Evolutionary conservation across 1,284 basidiomycete species (phyloP), one percentile per base, ranked within the genome.

Genomic region (Rhodofomes roseus): DNA sequence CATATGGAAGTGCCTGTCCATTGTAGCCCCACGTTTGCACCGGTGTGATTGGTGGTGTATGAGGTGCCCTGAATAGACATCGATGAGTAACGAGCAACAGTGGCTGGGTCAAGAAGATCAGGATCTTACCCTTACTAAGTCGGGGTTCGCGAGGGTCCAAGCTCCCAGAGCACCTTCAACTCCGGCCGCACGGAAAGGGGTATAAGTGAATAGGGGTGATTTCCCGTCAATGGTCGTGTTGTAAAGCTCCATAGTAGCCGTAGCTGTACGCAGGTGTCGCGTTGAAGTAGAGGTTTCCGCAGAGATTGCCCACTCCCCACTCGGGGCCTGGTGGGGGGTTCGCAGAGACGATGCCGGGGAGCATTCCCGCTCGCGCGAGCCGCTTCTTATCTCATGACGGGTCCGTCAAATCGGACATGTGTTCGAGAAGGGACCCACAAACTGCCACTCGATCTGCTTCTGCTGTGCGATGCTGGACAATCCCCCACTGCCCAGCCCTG

Each of bases 1-100:
- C 46, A 51, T 2, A 52, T 36, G 20, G 56, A 29, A 29, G 56
- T 57, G 16, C 56, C 56, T 40, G 34, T 50, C 56, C 56, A 57
- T n/a, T 57, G 29, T 3, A 57, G 20, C 48, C 40, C 18, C 4
- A 57, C 56, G 2, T 31, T 20, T 9, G 44, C 48, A 50, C 23
- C 48, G 9, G 7, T 14, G 1, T 16, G 9, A 2, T 18, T 25
- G 25, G 56, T 51, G 2, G 44, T 57, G 51, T 58, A 54, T 14
- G 44, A 36, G 14, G 39, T 48, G 27, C 36, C 23, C 54, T 55
- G 31, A 31, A 12, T 18, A 6, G 22, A 16, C 9, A 51, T 5
- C 16, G 3, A 8, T 39, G 18, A 51, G 20, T 23, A 20, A 16
- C 31, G 39, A 12, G 20, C 16, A 6, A 40, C n/a, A 27, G 34